phyloP scores from a whole-genome alignment of 768 basidiomycete genomes.

The Boletus speciosus region DNA sequence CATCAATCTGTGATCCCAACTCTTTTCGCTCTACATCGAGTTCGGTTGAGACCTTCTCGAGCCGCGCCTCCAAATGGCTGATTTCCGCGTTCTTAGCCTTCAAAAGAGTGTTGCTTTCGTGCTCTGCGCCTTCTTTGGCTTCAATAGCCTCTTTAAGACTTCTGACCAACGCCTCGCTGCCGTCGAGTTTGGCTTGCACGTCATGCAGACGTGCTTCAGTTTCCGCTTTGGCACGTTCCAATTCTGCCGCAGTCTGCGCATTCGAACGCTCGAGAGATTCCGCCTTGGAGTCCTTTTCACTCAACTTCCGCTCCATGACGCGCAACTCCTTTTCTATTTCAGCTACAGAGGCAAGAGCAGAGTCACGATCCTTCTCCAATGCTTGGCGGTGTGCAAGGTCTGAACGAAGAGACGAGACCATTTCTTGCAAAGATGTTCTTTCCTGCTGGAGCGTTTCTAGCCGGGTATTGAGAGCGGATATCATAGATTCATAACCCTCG shows the following conservation, averaged over 20 bases:
- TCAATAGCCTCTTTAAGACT: slow-evolving; percentile 52
- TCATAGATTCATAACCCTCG: slow-evolving; percentile 14
- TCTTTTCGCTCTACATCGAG: slow-evolving; percentile 61
- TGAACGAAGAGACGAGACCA: slow-evolving; percentile 22
- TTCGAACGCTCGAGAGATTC: slow-evolving; percentile 47
- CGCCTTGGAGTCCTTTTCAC: slow-evolving; percentile 43
- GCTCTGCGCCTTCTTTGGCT: slow-evolving; percentile 47
- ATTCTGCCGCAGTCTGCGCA: slow-evolving; percentile 34
- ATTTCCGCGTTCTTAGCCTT: slow-evolving; percentile 63
- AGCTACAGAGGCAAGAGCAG: slow-evolving; percentile 36
- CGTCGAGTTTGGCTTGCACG: slow-evolving; percentile 43
- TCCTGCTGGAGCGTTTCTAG: slow-evolving; percentile 69
- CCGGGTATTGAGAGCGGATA: slow-evolving; percentile 29
- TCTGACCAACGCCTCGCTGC: slow-evolving; percentile 40
- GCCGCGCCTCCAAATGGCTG: slow-evolving; percentile 45
- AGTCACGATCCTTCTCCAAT: slow-evolving; percentile 45
- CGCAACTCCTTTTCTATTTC: slow-evolving; percentile 44
- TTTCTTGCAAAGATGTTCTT: slow-evolving; percentile 53
- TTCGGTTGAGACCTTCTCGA: slow-evolving; percentile 44
- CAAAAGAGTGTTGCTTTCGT: slow-evolving; percentile 48
- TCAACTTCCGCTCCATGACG: slow-evolving; percentile 39
- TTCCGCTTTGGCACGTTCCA: slow-evolving; percentile 48
- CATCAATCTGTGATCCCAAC: slow-evolving; percentile 71
- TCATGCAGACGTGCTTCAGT: slow-evolving; percentile 41
- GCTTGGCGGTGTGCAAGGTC: slow-evolving; percentile 24